Evolutionary conservation across 2,329 filamentous ascomycete species (phyloP).

Genomic region (Orbilia ellipsospora): DNA sequence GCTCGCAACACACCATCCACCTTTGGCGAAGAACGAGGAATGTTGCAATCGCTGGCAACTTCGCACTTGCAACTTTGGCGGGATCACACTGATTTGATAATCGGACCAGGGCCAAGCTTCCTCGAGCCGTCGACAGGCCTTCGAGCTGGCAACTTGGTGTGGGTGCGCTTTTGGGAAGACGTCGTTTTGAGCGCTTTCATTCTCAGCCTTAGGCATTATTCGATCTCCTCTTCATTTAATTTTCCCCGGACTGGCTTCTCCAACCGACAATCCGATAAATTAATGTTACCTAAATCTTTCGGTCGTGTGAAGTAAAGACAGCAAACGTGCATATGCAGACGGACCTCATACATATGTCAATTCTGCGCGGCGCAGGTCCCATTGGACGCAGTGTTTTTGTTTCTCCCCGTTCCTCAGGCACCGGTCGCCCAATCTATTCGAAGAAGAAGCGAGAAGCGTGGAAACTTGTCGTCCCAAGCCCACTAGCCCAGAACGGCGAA

Average conservation of each 20-base stretch:
- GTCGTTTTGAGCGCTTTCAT: conserved; percentile 5
- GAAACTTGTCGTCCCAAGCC: background rate
- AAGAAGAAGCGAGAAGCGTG: conserved; percentile 13
- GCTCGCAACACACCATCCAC: conserved; percentile 6
- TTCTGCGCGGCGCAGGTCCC: conserved; percentile 37
- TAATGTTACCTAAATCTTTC: conserved; percentile 29
- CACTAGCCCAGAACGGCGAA: conserved; percentile 39
- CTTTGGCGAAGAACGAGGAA: conserved; percentile 13
- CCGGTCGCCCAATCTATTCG: conserved; percentile 30
- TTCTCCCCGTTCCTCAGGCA: background rate
- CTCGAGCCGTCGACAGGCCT: no score
- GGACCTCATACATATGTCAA: conserved; percentile 16
- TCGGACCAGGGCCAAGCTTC: no score
- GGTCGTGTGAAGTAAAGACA: conserved; percentile 11
- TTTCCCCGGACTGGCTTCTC: conserved; percentile 7
- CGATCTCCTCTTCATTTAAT: conserved; percentile 6
- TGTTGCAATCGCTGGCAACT: conserved; percentile 8
- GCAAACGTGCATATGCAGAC: conserved; percentile 13
- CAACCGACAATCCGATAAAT: conserved; percentile 10
- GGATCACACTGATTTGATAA: conserved; percentile 18
- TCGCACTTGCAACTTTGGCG: conserved; percentile 1
- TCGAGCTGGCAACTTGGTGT: background rate
- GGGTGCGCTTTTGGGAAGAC: conserved; percentile 36
- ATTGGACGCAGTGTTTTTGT: conserved; percentile 11
- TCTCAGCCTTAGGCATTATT: conserved; percentile 31